Conservation (phyloP, 2,329 filamentous ascomycete genomes). For the Trichoderma atrobrunneum region DNA sequence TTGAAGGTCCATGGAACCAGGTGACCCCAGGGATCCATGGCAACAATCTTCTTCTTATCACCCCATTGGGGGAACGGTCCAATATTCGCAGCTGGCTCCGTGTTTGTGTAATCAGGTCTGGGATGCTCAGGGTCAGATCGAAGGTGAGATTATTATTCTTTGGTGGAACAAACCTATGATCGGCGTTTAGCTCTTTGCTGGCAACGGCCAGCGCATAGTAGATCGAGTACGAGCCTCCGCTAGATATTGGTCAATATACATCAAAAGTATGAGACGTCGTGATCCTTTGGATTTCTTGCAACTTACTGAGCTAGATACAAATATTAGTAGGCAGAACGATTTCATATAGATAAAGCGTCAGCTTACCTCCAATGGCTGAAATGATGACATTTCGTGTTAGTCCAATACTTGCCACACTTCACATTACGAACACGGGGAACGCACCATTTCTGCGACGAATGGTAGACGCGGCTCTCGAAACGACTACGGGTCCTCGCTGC, state of each 20-base stretch:
- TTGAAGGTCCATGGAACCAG: conserved; percentile 80
- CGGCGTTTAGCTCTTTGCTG: conserved; percentile 78
- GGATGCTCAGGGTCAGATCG: not conserved
- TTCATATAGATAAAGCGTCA: not conserved
- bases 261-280: not conserved
- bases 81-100: conserved; percentile 85
- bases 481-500: conserved; percentile 81
- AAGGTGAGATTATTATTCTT: too few species aligned
- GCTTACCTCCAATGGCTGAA: conserved; percentile 57
- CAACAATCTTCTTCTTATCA: conserved; percentile 89
- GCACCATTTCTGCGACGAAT: conserved; percentile 78
- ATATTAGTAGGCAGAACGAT: not conserved
- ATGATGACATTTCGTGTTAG: conserved; percentile 5
- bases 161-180: conserved; percentile 58
- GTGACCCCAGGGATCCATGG: conserved; percentile 95
- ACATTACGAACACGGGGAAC: conserved; percentile 27
- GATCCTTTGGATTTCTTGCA: not conserved
- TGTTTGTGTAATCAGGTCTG: conserved; percentile 66
- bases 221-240: conserved; percentile 88
- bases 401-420: not conserved
- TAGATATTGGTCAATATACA: conserved; percentile 21
- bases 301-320: conserved; percentile 38
- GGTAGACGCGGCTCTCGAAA: conserved; percentile 71
- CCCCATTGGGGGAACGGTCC: conserved; percentile 88
- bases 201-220: conserved; percentile 93